A percentile compares a stretch with the other conserved stretches of the same genome.
These are phyloP conservation scores for Dactylella cylindrospora DNA, from an alignment of 2,329 filamentous ascomycete genomes.

Conservation along the genomic window DNA sequence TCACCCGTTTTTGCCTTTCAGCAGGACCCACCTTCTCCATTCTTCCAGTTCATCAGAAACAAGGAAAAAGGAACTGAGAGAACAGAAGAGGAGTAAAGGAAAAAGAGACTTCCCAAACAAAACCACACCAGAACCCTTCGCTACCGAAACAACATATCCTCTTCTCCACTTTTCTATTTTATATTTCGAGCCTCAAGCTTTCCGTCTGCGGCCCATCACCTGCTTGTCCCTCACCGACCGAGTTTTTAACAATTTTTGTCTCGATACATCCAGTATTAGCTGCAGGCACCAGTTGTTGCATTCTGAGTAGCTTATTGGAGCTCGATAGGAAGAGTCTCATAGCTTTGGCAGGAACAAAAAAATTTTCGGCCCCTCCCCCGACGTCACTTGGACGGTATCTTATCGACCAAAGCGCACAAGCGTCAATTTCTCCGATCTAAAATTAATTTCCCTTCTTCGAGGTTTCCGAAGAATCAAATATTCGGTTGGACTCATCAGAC, in stretches of 20 bases:
- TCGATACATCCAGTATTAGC: too few relatives aligned
- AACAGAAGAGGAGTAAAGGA: background rate
- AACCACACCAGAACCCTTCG: conserved; percentile 14
- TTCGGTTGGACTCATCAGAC: too few relatives aligned
- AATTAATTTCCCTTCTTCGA: conserved; percentile 5
- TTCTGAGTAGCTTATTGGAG: too few relatives aligned
- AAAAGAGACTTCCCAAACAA: background rate
- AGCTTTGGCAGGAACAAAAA: too few relatives aligned
- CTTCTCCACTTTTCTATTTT: conserved; percentile 25
- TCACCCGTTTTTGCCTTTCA: conserved; percentile 44
- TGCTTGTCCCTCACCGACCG: too few relatives aligned
- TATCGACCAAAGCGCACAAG: conserved; percentile 10
- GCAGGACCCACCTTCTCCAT: conserved; percentile 45
- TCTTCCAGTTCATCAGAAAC: conserved; percentile 16
- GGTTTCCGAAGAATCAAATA: background rate
- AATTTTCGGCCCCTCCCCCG: conserved; percentile 21
- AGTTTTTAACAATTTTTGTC: too few relatives aligned
- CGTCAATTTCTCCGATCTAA: conserved; percentile 10
- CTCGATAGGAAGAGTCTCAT: too few relatives aligned
- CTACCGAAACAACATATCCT: conserved; percentile 12
- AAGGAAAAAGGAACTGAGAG: conserved; percentile 1
- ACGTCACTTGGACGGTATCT: conserved; percentile 41
- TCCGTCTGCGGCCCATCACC: too few relatives aligned
- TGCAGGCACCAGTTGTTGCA: too few relatives aligned
- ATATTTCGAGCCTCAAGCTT: conserved; percentile 25